Evolutionary conservation across 129 eudicot genomes (phyloP), one percentile per base, ranked within the genome.

Genomic region (Gnaphalium uliginosum): DNA sequence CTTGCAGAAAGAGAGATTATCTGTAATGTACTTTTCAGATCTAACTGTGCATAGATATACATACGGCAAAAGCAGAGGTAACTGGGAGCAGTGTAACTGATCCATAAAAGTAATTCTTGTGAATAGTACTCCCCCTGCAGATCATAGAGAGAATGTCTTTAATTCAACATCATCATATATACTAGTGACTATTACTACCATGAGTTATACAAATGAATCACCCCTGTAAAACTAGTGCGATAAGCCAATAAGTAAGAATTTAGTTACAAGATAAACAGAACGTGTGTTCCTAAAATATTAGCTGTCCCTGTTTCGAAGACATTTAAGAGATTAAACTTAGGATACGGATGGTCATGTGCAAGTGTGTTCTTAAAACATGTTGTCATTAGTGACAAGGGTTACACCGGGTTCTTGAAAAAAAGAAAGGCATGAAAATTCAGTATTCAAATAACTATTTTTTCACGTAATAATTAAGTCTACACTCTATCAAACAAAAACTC

Each of bases 81-180:
- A 89, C 79, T 3, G 99, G 99, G 76, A 95, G 96, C 84, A 95
- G 82, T 8, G 91, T 59, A 39, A 88, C 88, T 61, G 99, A 91
- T 66, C 99, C 96, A 72, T 95, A 91, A 43, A 95, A 81, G 84
- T 89, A 95, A 43, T 91, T 91, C 83, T 86, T 91, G 90, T 95
- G 99, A 69, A 95, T 57, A 66, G 86, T 69, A 56, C 89, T 71
- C 73, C 99, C 99, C 86, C 99, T 95, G 88, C 39, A 33, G 66
- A 80, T 63, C 66, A 84, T 26, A 72, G 48, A 33, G 51, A 74
- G 10, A 17, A 15, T 8, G 4, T 65, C 39, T 8, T 41, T 6
- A 46, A 67, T 41, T 41, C 69, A 76, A 57, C 39, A 71, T 26
- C 78, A 39, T 41, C 48, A 68, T 22, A 68, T 41, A 23, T 22